A percentile compares a stretch with the other conserved stretches of the same genome.
Conservation (phyloP, 129 eudicot species). For the Deinandra increscens region DNA sequence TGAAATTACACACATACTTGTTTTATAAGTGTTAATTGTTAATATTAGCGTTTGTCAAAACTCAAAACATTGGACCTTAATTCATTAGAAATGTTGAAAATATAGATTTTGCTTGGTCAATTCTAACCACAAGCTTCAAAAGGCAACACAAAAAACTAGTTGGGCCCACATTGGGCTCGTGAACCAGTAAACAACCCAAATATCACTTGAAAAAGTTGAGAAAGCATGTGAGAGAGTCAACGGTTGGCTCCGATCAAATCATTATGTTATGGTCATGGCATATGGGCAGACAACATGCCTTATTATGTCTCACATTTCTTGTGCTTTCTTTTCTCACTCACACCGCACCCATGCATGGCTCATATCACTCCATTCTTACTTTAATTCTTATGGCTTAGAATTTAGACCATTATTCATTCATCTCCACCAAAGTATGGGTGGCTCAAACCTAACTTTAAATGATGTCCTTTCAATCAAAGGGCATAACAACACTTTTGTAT, state of each 20-base stretch:
- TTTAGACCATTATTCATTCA: slow-evolving; percentile 21
- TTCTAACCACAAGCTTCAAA: slow-evolving; percentile 9
- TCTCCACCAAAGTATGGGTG: slow-evolving; percentile 18
- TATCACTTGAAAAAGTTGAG: slow-evolving; percentile 21
- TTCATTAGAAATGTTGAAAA: slow-evolving; percentile 4
- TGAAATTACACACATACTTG: not conserved
- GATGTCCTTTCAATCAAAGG: too few species aligned
- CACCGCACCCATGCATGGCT: slow-evolving; percentile 33
- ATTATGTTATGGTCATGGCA: slow-evolving; percentile 23
- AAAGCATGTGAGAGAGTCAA: slow-evolving; percentile 31
- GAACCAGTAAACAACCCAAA: slow-evolving; percentile 16
- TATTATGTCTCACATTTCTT: slow-evolving; percentile 30
- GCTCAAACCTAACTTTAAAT: slow-evolving; percentile 7
- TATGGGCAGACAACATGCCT: slow-evolving; percentile 27
- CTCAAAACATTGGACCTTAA: not conserved
- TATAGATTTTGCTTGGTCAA: slow-evolving; percentile 26
- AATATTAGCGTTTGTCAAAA: not conserved
- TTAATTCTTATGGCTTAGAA: slow-evolving; percentile 25
- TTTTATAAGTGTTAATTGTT: slow-evolving; percentile 1
- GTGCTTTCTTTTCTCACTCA: slow-evolving; percentile 21
- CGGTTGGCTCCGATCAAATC: slow-evolving; percentile 25
- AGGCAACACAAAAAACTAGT: slow-evolving; percentile 25
- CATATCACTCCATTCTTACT: slow-evolving; percentile 24
- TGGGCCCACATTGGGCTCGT: slow-evolving; percentile 30
- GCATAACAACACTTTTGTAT: too few species aligned